Conservation (phyloP, 257 asterid species). For the Ligustrum vulgare region DNA sequence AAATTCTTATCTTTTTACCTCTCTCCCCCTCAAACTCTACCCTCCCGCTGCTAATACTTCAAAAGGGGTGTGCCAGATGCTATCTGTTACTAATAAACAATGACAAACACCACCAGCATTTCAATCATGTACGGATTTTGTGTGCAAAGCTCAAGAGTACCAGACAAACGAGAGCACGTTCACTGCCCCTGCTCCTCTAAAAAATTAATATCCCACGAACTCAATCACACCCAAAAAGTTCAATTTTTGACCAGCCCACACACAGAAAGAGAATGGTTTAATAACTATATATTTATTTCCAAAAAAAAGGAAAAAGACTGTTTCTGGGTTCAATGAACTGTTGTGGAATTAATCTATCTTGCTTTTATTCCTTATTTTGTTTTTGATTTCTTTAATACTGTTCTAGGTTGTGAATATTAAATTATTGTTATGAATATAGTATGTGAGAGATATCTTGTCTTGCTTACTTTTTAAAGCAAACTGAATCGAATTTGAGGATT, state of each 20-base stretch:
- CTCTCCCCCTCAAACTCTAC: conserved; percentile 23
- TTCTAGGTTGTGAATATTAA: not conserved
- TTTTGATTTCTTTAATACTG: no score
- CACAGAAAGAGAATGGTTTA: not conserved
- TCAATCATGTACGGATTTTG: conserved; percentile 39
- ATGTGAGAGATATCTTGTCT: conserved; percentile 22
- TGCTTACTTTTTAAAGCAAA: conserved; percentile 50
- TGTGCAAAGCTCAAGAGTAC: conserved; percentile 41
- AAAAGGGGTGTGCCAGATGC: conserved; percentile 23
- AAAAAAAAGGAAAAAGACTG: no score
- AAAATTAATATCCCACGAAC: conserved; percentile 20
- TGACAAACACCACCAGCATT: conserved; percentile 22
- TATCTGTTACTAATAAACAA: conserved; percentile 27
- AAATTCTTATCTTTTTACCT: conserved; percentile 11
- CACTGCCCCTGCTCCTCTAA: conserved; percentile 40
- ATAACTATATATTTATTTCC: no score
- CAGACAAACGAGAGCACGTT: conserved; percentile 61
- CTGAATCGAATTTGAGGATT: conserved; percentile 76
- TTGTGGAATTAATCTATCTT: not conserved
- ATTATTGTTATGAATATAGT: conserved; percentile 23
- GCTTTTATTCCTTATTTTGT: not conserved
- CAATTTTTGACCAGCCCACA: not conserved
- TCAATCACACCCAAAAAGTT: not conserved
- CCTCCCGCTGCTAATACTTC: conserved; percentile 17
- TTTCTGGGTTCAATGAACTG: not conserved